Base-by-base conservation (phyloP, 2,329 filamentous ascomycete species). In the Aureobasidium leucospermi region DNA sequence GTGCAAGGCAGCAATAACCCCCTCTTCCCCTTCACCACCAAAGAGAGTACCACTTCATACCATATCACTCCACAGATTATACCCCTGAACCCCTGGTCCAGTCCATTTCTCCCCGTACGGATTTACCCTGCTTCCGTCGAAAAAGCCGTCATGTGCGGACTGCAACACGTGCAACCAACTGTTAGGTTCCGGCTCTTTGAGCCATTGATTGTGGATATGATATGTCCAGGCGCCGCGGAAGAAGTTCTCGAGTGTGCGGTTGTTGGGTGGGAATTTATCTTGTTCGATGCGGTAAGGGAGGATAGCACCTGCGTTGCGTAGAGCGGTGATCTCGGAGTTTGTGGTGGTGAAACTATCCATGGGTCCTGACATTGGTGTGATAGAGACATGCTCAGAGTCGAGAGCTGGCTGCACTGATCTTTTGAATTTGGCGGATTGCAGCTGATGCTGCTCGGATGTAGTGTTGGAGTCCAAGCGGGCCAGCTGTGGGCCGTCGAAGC, bases 141-240 rank as follows among this genome's bases (percentile, higher is more conserved):
- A 79, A 70, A 81, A 83, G 38, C 76, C 79, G 61, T 82, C 79
- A 57, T 83, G 79, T 1, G 80, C 79, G 34, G 76, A 74, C 63
- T 81, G 75, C 49, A 82, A 73, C 58, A 82, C 73, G 28, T 79
- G 76, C 31, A 83, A 73, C 80, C 80, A 83, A 0, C 78, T 81
- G 5, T 78, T 80, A 10, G 79, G 80, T 67, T 82, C 79, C 1
- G 80, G 80, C 60, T 80, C 77, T 65, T 81, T 82, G 46, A 75
- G 65, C 80, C 80, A 83, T 78, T 82, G 80, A 63, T 82, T 82
- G 65, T 83, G 80, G 61, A 82, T 77, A 66, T 83, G 80, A 66
- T 82, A 83, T 31, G 78, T 81, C 78, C 78, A 83, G 23, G 79
- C 77, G 1, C 80, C 80, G 6, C 76, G 73, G 70, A 82, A 82